Evolutionary conservation across 768 basidiomycete species (phyloP), one percentile per base, ranked within the genome.

Genomic region (Calocybe gangraenosa): DNA sequence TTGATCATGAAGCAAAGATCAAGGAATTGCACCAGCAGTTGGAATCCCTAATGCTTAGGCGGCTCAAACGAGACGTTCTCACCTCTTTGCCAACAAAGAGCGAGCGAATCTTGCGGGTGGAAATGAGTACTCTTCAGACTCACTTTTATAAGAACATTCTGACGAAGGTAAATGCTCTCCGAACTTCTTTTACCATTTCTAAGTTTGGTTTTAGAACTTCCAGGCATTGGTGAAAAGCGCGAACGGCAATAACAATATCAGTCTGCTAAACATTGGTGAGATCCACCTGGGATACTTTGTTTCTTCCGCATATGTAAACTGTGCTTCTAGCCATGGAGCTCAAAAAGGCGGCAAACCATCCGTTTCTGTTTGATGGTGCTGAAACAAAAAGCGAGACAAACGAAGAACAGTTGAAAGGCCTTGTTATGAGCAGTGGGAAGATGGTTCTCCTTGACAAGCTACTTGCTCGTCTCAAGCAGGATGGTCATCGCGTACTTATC

Each of bases 71-170:
- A 48, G 96, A 99, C 58, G 96, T 99, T 9, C 80, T 98, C 49
- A 96, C 94, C 47, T 91, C 89, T 33, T 69, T 99, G 40, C 96
- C 96, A 4, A 93, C 94, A 8, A 99, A 99, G 79, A 94, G 92
- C 64, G 96, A 99, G 68, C 87, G 93, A 31, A 99, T 98, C 54
- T 71, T 99, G 36, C 83, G 96, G 15, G 94, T 98, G 22, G 96
- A 99, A 73, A 94, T 98, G 94, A 87, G 83, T 60, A 80, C 89
- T 41, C 79, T 98, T 61, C 95, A 97, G 66, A 94, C 92, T 5
- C 93, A 93, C 61, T 97, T 94, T 60, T 99, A 99, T 74, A 97
- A 97, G 76, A 98, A 96, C 64, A 98, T 97, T 57, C 67, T 96
- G 51, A 92, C 92, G 28, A 93, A 87, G 80, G 90, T 85, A 47